Conservation (phyloP, 305 asterid species). For the Fraxinus platypoda region DNA sequence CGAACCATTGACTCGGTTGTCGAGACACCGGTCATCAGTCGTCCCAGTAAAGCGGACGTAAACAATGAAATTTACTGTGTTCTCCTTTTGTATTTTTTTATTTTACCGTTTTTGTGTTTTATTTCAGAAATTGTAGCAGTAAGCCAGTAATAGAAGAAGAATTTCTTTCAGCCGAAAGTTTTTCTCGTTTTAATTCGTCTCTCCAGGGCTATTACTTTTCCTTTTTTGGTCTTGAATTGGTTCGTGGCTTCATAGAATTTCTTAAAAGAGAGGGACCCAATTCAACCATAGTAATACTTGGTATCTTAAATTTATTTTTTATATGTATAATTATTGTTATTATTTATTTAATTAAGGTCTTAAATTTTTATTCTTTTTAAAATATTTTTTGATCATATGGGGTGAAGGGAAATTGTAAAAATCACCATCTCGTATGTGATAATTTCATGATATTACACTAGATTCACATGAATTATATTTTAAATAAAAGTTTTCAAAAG, state of each 20-base stretch:
- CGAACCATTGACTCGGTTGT: slow-evolving; percentile 40
- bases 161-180: background rate
- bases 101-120: background rate
- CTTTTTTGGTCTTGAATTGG: background rate
- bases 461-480: no score
- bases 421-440: no score
- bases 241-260: background rate
- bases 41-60: slow-evolving; percentile 30
- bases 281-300: background rate
- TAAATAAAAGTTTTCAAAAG: no score
- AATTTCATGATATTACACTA: no score
- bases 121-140: background rate
- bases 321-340: no score
- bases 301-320: background rate
- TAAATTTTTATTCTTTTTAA: no score
- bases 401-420: no score
- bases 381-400: no score
- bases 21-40: slow-evolving; percentile 30
- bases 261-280: background rate
- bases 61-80: background rate
- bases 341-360: no score
- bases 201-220: no score
- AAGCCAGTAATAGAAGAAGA: background rate
- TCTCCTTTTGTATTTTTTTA: background rate
- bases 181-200: background rate